Base-by-base conservation (phyloP, 768 basidiomycete species). In the Lactifluus echinatus region DNA sequence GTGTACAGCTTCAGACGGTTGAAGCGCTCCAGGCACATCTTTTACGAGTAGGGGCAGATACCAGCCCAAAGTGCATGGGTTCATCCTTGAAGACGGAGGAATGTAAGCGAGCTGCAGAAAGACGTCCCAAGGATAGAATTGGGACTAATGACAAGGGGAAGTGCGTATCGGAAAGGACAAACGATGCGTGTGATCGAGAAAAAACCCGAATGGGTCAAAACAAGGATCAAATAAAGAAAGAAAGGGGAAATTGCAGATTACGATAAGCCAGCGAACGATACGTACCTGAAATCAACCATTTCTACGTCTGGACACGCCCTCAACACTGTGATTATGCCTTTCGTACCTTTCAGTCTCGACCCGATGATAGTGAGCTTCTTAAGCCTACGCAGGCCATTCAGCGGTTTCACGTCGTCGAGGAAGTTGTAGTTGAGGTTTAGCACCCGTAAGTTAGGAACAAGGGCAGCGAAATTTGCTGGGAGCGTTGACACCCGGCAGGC, bases 401-500 rank as follows among this genome's bases (percentile, higher is more conserved):
- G 74, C 49, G 75, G 71, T 61, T 78, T 70, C 52, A 81, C 72
- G 65, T 89, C 84, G 64, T 93, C 83, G 69, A 98, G 68, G 71
- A 94, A 97, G 71, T 98, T 98, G 77, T 96, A 95, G 77, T 98
- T 95, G 63, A 97, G 80, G 76, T 97, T 97, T 72, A 98, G 74
- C 58, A 85, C 85, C 53, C 93, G 84, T 66, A 97, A 72, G 70
- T 94, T 96, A 31, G 96, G 95, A 47, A 84, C 74, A 54, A 88
- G 71, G 45, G 67, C 67, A 52, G 79, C 77, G 63, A 96, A 74
- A 40, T 81, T 78, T 63, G 70, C 65, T n/a, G 94, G 94, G 48
- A 96, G 80, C 53, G 64, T 65, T 34, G 82, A 84, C 61, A 98
- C 74, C 60, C 88, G 81, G 69, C 96, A 97, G 26, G 78, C 88